Conservation (phyloP, 108 stramenopile species). For the Pseudonitzschia pungens region DNA sequence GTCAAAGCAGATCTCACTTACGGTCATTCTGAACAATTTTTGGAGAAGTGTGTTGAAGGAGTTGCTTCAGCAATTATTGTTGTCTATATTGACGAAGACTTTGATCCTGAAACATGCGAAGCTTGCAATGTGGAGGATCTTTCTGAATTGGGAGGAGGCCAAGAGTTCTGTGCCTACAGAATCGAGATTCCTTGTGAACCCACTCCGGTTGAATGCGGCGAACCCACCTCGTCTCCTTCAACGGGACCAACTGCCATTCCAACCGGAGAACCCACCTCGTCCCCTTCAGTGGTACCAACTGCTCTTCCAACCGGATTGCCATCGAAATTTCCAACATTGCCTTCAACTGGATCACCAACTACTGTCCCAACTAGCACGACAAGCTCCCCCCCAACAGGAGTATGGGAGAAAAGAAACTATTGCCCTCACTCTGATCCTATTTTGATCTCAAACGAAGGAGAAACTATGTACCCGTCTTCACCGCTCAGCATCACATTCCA, state of each 20-base stretch:
- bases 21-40: not conserved
- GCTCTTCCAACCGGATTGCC: too few relatives aligned
- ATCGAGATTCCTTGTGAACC: slow-evolving; percentile 10
- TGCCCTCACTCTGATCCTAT: slow-evolving; percentile 17
- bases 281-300: too few relatives aligned
- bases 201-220: not conserved
- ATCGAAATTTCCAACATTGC: too few relatives aligned
- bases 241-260: too few relatives aligned
- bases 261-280: too few relatives aligned
- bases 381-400: too few relatives aligned
- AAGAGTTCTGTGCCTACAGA: slow-evolving; percentile 8
- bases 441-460: slow-evolving; percentile 10
- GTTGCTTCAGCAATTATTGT: not conserved
- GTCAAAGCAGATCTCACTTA: not conserved
- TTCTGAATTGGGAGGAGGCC: not conserved
- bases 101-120: not conserved
- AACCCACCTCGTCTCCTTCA: slow-evolving; percentile 1
- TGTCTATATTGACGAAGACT: not conserved
- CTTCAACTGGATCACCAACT: too few relatives aligned
- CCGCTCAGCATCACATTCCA: slow-evolving; percentile 19
- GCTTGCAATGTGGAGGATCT: not conserved
- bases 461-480: slow-evolving; percentile 9
- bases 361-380: not conserved
- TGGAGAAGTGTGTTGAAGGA: not conserved
- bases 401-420: too few relatives aligned